Evolutionary conservation across 345 rosid species (phyloP), one percentile per base, ranked within the genome.

Genomic region (Turnera subulata): DNA sequence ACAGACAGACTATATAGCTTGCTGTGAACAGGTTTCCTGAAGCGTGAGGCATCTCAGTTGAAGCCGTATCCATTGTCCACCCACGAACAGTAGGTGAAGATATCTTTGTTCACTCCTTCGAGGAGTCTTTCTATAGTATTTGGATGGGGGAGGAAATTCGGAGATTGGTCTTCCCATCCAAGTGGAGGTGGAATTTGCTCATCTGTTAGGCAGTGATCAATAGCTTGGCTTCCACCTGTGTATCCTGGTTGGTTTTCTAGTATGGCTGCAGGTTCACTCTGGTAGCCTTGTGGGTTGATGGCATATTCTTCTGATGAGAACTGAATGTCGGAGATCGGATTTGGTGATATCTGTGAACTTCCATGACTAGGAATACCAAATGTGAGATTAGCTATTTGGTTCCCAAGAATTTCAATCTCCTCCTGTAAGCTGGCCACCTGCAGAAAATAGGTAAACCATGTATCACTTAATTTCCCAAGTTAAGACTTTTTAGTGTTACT

Each of bases 371-470:
- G 57, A 39, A 62, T 45, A 35, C 76, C 78, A 64, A 54, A 35
- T 39, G 67, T 43, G 40, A 67, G 50, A 56, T 64, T 72, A 21
- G 74, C 69, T 77, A 85, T 78, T 40, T 82, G 86, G 55, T 64
- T 73, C 18, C 66, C 79, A n/a, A 85, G 72, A 44, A 68, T 11
- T 65, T 80, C 83, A 14, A 78, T 77, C 72, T 82, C 88, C 61
- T 70, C 84, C 47, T 85, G 83, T 57, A 85, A 75, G 63, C 71
- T 68, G 15, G 75, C 82, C 17, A 85, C 84, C 93, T 85, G 93
- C 68, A 69, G 49, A 33, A 50, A 42, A 29, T 61, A 54, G 40
- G 29, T 39, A 65, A 33, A 26, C 5, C 52, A 10, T 6, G 19
- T 37, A 23, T 51, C n/a, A 37, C 13, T 24, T 48, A 20, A 1